A percentile compares a stretch with the other conserved stretches of the same genome.
Evolutionary conservation across 2,329 filamentous ascomycete genomes (phyloP).

Genomic region (Alternaria infectoria): DNA sequence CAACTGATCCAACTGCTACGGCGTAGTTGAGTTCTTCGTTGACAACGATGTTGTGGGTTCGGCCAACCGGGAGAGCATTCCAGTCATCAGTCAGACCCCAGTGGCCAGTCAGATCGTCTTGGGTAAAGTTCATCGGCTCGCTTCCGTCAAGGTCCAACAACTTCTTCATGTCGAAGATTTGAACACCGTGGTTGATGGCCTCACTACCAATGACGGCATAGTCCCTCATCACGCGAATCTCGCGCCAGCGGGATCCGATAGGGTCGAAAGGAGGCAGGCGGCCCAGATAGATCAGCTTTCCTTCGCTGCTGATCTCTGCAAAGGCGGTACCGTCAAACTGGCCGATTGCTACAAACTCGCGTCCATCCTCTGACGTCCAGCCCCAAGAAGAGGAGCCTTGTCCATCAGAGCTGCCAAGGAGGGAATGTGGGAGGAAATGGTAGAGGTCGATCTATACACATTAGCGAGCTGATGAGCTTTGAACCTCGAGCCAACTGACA

Average conservation of each 20-base stretch:
- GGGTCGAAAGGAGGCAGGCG: conserved; percentile 55
- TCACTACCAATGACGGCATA: conserved; percentile 48
- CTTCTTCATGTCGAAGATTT: conserved; percentile 67
- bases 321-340: conserved; percentile 49
- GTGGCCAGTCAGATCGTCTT: conserved; percentile 33
- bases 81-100: conserved; percentile 15
- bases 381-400: conserved; percentile 57
- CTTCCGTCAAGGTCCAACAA: conserved; percentile 32
- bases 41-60: conserved; percentile 43
- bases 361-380: conserved; percentile 57
- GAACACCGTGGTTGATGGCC: conserved; percentile 58
- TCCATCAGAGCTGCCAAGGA: conserved; percentile 54
- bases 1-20: conserved; percentile 36
- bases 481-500: conserved; percentile 19
- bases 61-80: conserved; percentile 34
- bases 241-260: conserved; percentile 56
- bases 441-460: conserved; percentile 56
- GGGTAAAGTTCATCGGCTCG: conserved; percentile 32
- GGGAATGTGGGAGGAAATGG: conserved; percentile 60
- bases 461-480: conserved; percentile 8
- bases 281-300: conserved; percentile 59
- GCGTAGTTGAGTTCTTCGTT: conserved; percentile 39
- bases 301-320: conserved; percentile 51
- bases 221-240: conserved; percentile 53
- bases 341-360: conserved; percentile 60